These are phyloP conservation scores for Aaosphaeria pasadenensis DNA, from an alignment of 2,329 filamentous ascomycete species.

Conservation along the genomic window DNA sequence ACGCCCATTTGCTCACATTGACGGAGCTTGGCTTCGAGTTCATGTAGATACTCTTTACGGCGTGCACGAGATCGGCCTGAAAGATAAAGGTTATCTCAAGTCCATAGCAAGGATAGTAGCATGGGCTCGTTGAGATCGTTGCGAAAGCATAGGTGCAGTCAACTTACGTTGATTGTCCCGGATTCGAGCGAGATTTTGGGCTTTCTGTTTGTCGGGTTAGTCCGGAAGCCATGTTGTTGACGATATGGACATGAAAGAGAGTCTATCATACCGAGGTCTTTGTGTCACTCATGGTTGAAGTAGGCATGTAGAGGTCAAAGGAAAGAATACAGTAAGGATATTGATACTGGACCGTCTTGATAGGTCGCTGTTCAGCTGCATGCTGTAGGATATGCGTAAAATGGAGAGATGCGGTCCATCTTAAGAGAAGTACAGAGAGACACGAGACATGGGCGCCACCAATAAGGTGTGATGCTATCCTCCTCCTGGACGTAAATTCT, in stretches of 20 bases:
- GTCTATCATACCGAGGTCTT: conserved; percentile 16
- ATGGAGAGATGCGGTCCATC: conserved; percentile 19
- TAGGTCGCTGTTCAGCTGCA: conserved; percentile 14
- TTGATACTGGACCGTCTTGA: conserved; percentile 9
- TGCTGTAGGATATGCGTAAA: conserved; percentile 16
- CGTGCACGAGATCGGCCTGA: conserved; percentile 65
- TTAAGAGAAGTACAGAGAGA: conserved; percentile 15
- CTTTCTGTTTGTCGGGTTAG: conserved; percentile 20
- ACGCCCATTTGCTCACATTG: conserved; percentile 64
- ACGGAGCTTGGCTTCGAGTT: conserved; percentile 64
- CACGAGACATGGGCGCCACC: conserved; percentile 17
- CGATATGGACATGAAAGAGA: conserved; percentile 1
- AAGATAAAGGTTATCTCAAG: neutral
- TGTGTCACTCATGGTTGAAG: conserved; percentile 25
- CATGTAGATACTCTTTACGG: conserved; percentile 69
- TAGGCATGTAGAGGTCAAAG: neutral
- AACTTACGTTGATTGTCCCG: conserved; percentile 65
- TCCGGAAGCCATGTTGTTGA: neutral
- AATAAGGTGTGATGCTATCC: conserved; percentile 4
- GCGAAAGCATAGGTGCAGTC: neutral
- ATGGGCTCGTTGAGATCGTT: neutral
- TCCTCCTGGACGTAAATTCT: conserved; percentile 1
- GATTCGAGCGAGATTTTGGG: conserved; percentile 56
- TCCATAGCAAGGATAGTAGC: neutral
- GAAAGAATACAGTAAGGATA: conserved; percentile 1